A percentile compares a stretch with the other conserved stretches of the same genome.
These are phyloP conservation scores for Trichoderma harzianum DNA, from an alignment of 2,329 filamentous ascomycete species.

Conservation along the genomic window DNA sequence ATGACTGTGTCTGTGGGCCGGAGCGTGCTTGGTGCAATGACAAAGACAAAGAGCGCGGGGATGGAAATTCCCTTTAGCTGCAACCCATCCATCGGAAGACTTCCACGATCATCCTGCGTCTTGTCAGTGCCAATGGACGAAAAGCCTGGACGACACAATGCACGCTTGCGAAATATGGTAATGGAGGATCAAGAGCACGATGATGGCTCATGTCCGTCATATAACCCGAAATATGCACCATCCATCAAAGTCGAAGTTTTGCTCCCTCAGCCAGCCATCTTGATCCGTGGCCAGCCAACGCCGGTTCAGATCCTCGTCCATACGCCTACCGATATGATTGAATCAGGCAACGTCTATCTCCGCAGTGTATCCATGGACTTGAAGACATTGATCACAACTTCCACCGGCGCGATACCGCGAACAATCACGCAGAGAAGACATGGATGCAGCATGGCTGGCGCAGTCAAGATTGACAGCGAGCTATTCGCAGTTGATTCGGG, in stretches of 20 bases:
- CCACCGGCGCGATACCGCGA: neutral
- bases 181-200: neutral
- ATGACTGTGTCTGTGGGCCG: neutral
- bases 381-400: neutral
- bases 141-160: neutral
- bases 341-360: neutral
- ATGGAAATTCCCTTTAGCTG: neutral
- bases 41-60: neutral
- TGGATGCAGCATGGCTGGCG: constrained; percentile 9
- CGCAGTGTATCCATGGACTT: neutral
- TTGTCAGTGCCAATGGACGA: neutral
- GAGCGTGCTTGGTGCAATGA: neutral
- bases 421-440: neutral
- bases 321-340: neutral
- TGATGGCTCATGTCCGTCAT: neutral
- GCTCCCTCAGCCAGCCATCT: neutral
- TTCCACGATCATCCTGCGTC: neutral
- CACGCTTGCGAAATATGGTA: neutral
- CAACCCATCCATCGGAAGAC: neutral
- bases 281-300: constrained; percentile 5
- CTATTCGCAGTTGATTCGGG: constrained; percentile 5
- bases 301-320: neutral
- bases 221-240: neutral
- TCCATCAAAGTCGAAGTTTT: neutral
- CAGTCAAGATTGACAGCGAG: constrained; percentile 1